phyloP scores from a whole-genome alignment of 192 early-diverging fungal species.

The Chytriomyces sp. region DNA sequence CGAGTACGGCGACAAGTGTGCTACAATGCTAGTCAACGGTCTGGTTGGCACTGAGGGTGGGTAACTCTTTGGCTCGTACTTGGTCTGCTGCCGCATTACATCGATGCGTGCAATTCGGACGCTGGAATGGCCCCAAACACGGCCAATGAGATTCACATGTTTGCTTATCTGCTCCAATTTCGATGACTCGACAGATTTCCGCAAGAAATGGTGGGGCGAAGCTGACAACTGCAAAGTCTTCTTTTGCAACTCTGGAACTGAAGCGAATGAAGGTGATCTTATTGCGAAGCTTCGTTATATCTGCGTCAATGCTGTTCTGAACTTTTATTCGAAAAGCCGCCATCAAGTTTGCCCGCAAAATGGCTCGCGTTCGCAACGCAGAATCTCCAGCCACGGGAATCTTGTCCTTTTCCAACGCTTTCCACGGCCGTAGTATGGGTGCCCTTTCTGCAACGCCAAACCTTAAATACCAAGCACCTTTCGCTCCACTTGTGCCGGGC shows the following conservation, averaged over 20 bases:
- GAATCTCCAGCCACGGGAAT: constrained; percentile 60
- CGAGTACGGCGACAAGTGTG: constrained; percentile 81
- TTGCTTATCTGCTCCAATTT: too few species aligned
- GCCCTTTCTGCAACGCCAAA: constrained; percentile 93
- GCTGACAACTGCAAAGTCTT: constrained; percentile 76
- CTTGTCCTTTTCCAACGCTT: constrained; percentile 88
- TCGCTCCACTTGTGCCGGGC: constrained; percentile 87
- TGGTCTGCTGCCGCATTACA: neutral
- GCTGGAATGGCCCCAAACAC: too few species aligned
- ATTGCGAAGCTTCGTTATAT: neutral
- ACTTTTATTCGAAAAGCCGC: constrained; percentile 55
- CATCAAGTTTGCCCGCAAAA: constrained; percentile 94
- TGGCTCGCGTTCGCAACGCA: constrained; percentile 64
- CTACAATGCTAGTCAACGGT: constrained; percentile 71
- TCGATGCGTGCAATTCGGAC: neutral
- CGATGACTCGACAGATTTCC: neutral
- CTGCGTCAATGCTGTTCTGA: neutral
- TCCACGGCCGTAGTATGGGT: constrained; percentile 97
- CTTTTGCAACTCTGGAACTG: constrained; percentile 95
- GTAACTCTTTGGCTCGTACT: neutral
- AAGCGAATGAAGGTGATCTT: constrained; percentile 89
- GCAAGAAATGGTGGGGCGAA: constrained; percentile 10
- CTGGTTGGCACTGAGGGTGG: constrained; percentile 53
- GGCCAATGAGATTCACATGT: too few species aligned
- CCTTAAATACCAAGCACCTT: constrained; percentile 94